Conservation (phyloP, 2,329 filamentous ascomycete genomes). For the Colletotrichum sidae region DNA sequence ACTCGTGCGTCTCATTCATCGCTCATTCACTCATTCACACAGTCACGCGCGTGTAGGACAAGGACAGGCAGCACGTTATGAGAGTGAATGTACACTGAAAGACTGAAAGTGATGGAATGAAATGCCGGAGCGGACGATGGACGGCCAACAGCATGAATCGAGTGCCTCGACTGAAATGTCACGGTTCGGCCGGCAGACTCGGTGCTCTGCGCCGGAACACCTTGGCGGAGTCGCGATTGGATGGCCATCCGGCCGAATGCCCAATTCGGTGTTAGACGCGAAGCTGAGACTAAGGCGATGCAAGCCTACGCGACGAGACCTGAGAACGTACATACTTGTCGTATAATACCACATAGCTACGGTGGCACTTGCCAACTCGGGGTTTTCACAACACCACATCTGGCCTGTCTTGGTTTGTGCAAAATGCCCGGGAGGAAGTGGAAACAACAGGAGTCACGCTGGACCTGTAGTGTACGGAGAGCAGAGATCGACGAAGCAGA, state of each 20-base stretch:
- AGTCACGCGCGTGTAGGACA: background rate
- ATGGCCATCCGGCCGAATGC: slow-evolving; percentile 27
- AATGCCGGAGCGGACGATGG: no score
- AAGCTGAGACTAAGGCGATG: slow-evolving; percentile 30
- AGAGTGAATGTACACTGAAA: no score
- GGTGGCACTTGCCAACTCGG: background rate
- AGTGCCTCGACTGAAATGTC: slow-evolving; percentile 8
- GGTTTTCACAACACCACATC: background rate
- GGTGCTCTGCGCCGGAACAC: slow-evolving; percentile 31
- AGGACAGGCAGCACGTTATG: no score
- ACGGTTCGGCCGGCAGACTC: slow-evolving; percentile 17
- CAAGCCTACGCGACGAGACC: slow-evolving; percentile 29
- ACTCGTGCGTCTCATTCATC: background rate
- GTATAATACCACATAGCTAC: no score
- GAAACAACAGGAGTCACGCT: background rate
- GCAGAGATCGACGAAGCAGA: slow-evolving; percentile 6
- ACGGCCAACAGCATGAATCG: background rate
- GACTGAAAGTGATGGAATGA: no score
- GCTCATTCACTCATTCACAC: background rate
- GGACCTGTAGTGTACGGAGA: background rate
- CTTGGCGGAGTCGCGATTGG: slow-evolving; percentile 36
- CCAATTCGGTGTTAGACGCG: slow-evolving; percentile 37
- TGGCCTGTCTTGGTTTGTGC: slow-evolving; percentile 2
- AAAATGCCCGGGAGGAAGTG: background rate
- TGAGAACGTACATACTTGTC: background rate